Base-by-base conservation (phyloP, 139 green algal species). In the Asterochloris sp. region DNA sequence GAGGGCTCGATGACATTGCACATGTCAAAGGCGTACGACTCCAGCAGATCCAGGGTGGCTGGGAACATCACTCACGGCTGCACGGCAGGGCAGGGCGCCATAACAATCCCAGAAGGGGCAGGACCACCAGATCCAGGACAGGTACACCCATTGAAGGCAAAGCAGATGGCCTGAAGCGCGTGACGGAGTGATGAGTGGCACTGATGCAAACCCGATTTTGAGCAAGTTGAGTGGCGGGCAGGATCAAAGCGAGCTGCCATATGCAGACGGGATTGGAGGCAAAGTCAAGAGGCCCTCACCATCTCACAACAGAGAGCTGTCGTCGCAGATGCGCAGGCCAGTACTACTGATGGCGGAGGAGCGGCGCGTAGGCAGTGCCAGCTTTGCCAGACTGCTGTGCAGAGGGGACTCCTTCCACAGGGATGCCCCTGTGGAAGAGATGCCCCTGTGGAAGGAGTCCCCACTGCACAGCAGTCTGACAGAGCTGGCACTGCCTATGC, bases 21-120 rank as follows among this genome's bases (percentile, higher is more conserved):
- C 24, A 96, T 68, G 84, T 96, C 93, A 86, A 97, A 97, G 2
- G 93, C 87, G 19, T 88, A 86, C 17, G 95, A 83, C 23, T 79
- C 62, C 26, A 96, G 85, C 28, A 62, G 71, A 17, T 92, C 86
- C 84, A 95, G 83, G 16, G 91, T 77, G 15, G 85, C 76, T 2
- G 89, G 89, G 68, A 91, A 92, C n/a, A 64, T 21, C 23, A 87
- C 79, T 19, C 69, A 64, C 28, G 63, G 82, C 86, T 91, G 82
- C 63, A 62, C 54, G 74, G 23, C 26, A 19, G 64, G 0, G 12
- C 14, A 64, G 38, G 38, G 38, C 38, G 6, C 38, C 38, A 54
- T 54, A 54, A 54, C 38, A 54, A 6, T n/a, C n/a, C n/a, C n/a
- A n/a, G n/a, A n/a, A n/a, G n/a, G n/a, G n/a, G n/a, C n/a, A n/a